Base-by-base conservation (phyloP, 805 yeast genomes). In the Hanseniaspora osmophila region DNA sequence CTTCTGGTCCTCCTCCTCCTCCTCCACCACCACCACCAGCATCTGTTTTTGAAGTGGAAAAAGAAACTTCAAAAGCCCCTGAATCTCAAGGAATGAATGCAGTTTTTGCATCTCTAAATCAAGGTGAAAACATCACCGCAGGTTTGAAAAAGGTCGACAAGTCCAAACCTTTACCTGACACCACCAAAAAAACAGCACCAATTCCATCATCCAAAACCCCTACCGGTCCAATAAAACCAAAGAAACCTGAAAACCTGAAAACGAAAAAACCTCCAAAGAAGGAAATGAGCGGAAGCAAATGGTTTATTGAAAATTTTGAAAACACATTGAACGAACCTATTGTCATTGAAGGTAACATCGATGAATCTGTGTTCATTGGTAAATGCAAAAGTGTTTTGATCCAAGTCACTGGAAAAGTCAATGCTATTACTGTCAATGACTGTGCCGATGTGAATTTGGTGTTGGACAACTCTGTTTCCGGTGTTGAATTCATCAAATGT, bases 21-120 rank as follows among this genome's bases (percentile, higher is more conserved):
- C 94, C 95, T 2, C 94, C 95, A 3, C 90, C 92, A 1, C 85
- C 94, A 2, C 94, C 95, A 10, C 90, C 95, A 27, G 78, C 94
- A 10, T 66, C 78, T 47, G 68, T 82, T 33, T 84, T 77, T 57
- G 77, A 74, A 47, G 59, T 56, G 1, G 55, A 61, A 17, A 46
- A 66, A 0, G 54, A 51, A 11, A 44, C 59, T 6, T 44, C 59
- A 1, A 43, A 60, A 48, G 46, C 59, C 49, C 45, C 57, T 44
- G 53, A 55, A 10, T 11, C 42, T 18, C 68, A 68, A 40, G 92
- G 95, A 38, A 75, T 90, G 68, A 72, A 70, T 53, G 97, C 97
- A 1, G 95, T 92, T 12, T 92, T 92, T 62, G 80, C 84, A n/a
- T 94, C 84, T 52, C 69, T 92, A 52, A 87, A 80, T 66, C 73